Base-by-base conservation (phyloP, 2,329 filamentous ascomycete species). In the Fusarium oxysporum region DNA sequence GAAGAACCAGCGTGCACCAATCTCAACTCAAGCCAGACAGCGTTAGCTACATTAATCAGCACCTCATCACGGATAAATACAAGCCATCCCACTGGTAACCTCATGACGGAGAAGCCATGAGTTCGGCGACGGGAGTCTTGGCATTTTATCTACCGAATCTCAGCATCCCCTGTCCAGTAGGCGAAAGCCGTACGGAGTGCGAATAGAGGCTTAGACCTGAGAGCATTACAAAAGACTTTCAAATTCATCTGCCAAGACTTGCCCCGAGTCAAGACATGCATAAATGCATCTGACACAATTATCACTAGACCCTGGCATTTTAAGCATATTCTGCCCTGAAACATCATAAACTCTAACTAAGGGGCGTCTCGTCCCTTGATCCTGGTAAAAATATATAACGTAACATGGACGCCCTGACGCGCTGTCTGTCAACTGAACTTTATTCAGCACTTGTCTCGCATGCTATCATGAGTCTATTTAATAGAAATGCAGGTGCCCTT, bases 41-140 rank as follows among this genome's bases (percentile, higher is more conserved):
- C 1, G 13, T 30, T 17, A n/a, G 32, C 28, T 64, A 38, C 17
- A 62, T 67, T 19, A 50, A 67, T 32, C 64, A 72, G 37, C 71
- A 63, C 13, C 68, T 74, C 12, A 72, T 74, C 12, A 65, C 62
- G 3, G 65, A 4, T 73, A 73, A n/a, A 65, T 41, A 41, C 25
- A 73, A 8, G 32, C 43, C n/a, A 33, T 65, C 63, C 19, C 70
- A 68, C 10, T 43, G 61, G 64, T 8, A 73, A 69, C 19, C 58
- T 65, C 8, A 65, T 65, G 11, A 67, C 64, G 59, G 71, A 23
- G 56, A 63, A 45, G 65, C n/a, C 64, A 64, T 65, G 19, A 60
- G 37, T 12, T 54, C 19, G 19, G 30, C n/a, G 38, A 47, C 30
- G 10, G 14, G n/a, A 57, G n/a, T n/a, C 55, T 50, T 58, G 41